phyloP scores from a whole-genome alignment of 257 asterid species.

The Fraxinus excelsior region DNA sequence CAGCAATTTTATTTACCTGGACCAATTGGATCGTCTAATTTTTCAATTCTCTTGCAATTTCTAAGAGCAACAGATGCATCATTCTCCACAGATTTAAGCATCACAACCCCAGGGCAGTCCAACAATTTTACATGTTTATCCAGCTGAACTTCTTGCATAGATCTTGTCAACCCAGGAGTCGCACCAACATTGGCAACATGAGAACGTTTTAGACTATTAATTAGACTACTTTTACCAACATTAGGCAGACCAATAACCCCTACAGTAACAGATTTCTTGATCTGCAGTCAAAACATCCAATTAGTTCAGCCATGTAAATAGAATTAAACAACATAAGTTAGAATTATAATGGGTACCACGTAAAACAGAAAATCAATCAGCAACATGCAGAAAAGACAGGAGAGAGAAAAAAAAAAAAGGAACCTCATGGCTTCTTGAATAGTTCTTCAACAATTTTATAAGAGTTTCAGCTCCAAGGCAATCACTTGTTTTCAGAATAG shows the following conservation, averaged over 20 bases:
- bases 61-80: constrained; percentile 86
- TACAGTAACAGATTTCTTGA: constrained; percentile 86
- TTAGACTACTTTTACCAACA: constrained; percentile 97
- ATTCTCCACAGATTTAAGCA: constrained; percentile 73
- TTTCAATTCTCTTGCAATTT: constrained; percentile 95
- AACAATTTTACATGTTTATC: constrained; percentile 82
- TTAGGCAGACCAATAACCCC: constrained; percentile 96
- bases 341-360: no score
- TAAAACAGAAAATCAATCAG: no score
- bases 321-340: not conserved
- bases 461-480: constrained; percentile 94
- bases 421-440: constrained; percentile 78
- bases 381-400: not conserved
- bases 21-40: constrained; percentile 77
- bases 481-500: constrained; percentile 77
- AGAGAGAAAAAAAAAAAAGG: not conserved
- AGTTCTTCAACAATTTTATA: constrained; percentile 73
- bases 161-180: constrained; percentile 91
- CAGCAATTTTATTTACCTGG: constrained; percentile 55
- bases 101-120: constrained; percentile 96
- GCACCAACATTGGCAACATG: constrained; percentile 91
- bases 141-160: constrained; percentile 92
- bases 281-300: constrained; percentile 49
- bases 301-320: constrained; percentile 6
- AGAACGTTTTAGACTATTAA: constrained; percentile 86